Conservation (phyloP, 345 rosid genomes). For the Combretum micranthum region DNA sequence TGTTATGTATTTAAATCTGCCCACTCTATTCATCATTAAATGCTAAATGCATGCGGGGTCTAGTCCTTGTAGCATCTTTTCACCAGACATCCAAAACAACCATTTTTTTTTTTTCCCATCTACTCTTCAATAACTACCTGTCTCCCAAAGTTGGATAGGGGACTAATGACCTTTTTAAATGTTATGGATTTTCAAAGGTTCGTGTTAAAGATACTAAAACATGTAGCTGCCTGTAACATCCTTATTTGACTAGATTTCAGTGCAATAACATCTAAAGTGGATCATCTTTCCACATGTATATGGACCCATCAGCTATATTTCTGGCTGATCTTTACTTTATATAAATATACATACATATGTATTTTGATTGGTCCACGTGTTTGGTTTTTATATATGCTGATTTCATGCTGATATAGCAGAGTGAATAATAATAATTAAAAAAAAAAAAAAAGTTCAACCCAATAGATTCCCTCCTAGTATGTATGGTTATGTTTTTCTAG, state of each 20-base stretch:
- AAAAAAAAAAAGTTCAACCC: no score
- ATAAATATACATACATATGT: conserved; percentile 24
- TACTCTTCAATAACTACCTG: conserved; percentile 47
- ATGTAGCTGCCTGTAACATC: conserved; percentile 15
- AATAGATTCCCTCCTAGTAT: no score
- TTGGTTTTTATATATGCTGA: neutral
- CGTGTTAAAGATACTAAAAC: conserved; percentile 7
- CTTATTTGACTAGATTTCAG: conserved; percentile 15
- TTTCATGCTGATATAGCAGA: no score
- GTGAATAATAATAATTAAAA: no score
- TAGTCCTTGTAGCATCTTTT: conserved; percentile 9
- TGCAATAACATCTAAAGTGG: neutral
- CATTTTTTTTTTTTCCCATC: conserved; percentile 28
- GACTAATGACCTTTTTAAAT: conserved; percentile 4
- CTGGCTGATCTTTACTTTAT: neutral
- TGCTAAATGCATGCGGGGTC: conserved; percentile 2
- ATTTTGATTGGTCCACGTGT: conserved; percentile 6
- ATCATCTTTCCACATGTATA: conserved; percentile 4
- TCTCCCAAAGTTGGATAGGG: conserved; percentile 24
- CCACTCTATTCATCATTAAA: no score
- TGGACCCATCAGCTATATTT: conserved; percentile 8
- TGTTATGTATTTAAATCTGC: no score
- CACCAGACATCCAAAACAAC: conserved; percentile 25
- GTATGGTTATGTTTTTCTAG: no score
- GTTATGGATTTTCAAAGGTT: neutral